phyloP scores from a whole-genome alignment of 192 early-diverging fungal genomes.

The Coemansia sp. region DNA sequence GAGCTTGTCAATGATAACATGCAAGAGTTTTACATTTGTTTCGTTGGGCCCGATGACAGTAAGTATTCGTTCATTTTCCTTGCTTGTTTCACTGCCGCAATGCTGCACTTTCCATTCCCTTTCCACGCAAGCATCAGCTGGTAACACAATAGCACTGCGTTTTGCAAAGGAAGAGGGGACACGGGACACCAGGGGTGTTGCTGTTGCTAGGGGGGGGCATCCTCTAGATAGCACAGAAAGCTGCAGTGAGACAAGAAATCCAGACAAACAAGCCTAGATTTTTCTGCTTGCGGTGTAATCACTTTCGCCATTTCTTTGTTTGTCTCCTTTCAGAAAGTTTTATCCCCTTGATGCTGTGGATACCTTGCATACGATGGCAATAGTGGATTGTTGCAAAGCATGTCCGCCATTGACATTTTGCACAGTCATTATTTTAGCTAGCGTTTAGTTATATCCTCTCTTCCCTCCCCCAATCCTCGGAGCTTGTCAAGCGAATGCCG shows the following conservation, averaged over 20 bases:
- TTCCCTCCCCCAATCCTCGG: not conserved
- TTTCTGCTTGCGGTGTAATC: too few species aligned
- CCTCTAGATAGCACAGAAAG: too few species aligned
- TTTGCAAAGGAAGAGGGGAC: not conserved
- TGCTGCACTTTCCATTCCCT: not conserved
- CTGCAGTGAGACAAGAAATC: not conserved
- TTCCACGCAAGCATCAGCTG: not conserved
- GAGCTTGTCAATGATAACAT: slow-evolving; percentile 98
- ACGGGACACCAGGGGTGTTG: too few species aligned
- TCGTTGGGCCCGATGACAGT: slow-evolving; percentile 94
- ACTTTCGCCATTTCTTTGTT: not conserved
- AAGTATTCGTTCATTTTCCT: slow-evolving; percentile 42
- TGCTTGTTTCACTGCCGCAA: not conserved
- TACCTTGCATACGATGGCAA: not conserved
- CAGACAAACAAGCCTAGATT: slow-evolving; percentile 2
- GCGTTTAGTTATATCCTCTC: not conserved
- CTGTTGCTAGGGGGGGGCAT: too few species aligned
- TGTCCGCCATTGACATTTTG: not conserved
- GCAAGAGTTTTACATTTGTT: slow-evolving; percentile 97
- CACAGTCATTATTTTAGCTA: not conserved
- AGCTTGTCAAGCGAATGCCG: not conserved
- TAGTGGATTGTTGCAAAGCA: not conserved
- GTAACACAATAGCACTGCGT: not conserved
- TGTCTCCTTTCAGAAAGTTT: not conserved
- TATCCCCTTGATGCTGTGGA: not conserved